A percentile compares a stretch with the other conserved stretches of the same genome.
These are phyloP conservation scores for Microcera coccophila DNA, from an alignment of 2,329 filamentous ascomycete genomes.

Conservation along the genomic window DNA sequence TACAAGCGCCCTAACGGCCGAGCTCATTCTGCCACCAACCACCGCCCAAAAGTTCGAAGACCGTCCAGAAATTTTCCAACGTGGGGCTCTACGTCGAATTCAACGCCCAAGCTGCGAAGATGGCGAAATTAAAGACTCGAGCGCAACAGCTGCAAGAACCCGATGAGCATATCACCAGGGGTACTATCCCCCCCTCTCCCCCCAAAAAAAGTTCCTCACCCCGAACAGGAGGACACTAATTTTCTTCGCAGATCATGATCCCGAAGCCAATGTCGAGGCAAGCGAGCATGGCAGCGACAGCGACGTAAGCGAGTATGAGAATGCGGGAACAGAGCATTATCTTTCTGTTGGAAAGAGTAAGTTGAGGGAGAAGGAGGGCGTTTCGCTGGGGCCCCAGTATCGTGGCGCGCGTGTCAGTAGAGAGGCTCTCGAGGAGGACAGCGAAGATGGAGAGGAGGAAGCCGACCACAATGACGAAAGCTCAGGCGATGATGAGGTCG, in stretches of 20 bases:
- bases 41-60: conserved; percentile 53
- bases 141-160: conserved; percentile 60
- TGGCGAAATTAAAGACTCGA: conserved; percentile 51
- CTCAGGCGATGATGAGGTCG: conserved; percentile 44
- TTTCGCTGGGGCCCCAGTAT: conserved; percentile 74
- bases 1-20: too few species aligned
- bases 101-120: conserved; percentile 35
- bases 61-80: conserved; percentile 32
- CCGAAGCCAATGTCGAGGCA: conserved; percentile 62
- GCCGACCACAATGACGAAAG: conserved; percentile 45
- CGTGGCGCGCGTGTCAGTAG: conserved; percentile 72
- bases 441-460: conserved; percentile 50
- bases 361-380: conserved; percentile 66
- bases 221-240: too few species aligned
- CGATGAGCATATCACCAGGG: conserved; percentile 59
- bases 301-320: conserved; percentile 46
- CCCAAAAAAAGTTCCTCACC: background rate
- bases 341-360: conserved; percentile 78
- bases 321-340: conserved; percentile 81
- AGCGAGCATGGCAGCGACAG: conserved; percentile 52
- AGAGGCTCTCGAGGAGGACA: conserved; percentile 57
- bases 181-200: too few species aligned
- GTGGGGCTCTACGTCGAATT: conserved; percentile 23
- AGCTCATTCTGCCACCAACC: conserved; percentile 39
- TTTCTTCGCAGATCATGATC: conserved; percentile 65